phyloP scores from a whole-genome alignment of 768 basidiomycete genomes.

The Inosperma sp. region DNA sequence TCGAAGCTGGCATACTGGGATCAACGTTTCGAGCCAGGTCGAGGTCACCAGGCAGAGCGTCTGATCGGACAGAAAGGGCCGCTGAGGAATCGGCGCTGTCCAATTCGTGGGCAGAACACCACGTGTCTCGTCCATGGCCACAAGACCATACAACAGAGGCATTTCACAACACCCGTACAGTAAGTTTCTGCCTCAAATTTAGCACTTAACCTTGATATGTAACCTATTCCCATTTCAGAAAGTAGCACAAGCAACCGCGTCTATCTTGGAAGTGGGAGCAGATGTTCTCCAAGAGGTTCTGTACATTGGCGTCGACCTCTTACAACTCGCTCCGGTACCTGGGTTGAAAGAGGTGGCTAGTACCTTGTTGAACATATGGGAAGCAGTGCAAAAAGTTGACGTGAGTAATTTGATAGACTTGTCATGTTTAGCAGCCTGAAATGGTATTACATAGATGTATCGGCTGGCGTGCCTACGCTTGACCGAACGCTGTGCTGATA shows the following conservation, averaged over 20 bases:
- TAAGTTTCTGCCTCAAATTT: conserved; percentile 14
- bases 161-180: conserved; percentile 34
- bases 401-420: conserved; percentile 37
- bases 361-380: conserved; percentile 60
- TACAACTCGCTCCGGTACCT: conserved; percentile 49
- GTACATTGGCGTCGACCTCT: conserved; percentile 36
- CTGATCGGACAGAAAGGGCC: conserved; percentile 8
- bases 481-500: conserved; percentile 67
- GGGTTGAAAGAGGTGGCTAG: conserved; percentile 50
- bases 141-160: conserved; percentile 39
- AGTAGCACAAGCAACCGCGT: conserved; percentile 35
- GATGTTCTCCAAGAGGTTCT: conserved; percentile 45
- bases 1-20: conserved; percentile 11
- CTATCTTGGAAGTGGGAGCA: conserved; percentile 38
- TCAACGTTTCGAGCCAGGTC: conserved; percentile 24
- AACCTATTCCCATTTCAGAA: conserved; percentile 19
- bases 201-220: neutral
- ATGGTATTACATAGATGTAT: conserved; percentile 46
- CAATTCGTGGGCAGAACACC: conserved; percentile 26
- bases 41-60: conserved; percentile 15
- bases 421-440: neutral
- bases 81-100: conserved; percentile 17
- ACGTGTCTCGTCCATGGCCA: conserved; percentile 31
- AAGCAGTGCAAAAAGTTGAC: conserved; percentile 53
- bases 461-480: conserved; percentile 63